Conservation (phyloP, 768 basidiomycete genomes). For the Rhizopogon rudus region DNA sequence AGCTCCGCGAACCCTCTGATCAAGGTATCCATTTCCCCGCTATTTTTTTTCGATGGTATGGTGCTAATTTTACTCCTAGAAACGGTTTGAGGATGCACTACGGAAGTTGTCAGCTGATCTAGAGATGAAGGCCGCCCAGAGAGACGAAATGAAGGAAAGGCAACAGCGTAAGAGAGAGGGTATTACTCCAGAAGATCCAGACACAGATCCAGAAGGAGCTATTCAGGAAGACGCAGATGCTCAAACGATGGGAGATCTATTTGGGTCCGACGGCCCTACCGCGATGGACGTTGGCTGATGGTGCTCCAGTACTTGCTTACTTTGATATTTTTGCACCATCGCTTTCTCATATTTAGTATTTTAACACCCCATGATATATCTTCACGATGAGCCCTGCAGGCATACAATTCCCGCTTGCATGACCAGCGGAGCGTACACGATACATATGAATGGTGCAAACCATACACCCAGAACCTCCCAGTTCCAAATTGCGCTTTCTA, state of each 20-base stretch:
- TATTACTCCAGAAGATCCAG: conserved; percentile 35
- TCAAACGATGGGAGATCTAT: conserved; percentile 29
- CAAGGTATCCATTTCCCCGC: conserved; percentile 40
- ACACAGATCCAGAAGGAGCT: conserved; percentile 34
- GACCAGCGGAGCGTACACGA: conserved; percentile 72
- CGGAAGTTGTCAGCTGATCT: conserved; percentile 84
- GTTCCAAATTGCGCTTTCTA: conserved; percentile 55
- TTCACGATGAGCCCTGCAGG: conserved; percentile 28
- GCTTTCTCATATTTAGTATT: background rate
- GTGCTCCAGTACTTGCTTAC: background rate
- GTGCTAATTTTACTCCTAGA: conserved; percentile 35
- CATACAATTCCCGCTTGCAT: conserved; percentile 65
- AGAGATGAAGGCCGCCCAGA: conserved; percentile 77
- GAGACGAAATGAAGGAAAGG: conserved; percentile 76
- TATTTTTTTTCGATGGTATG: background rate
- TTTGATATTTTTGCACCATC: background rate
- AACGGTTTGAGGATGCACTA: conserved; percentile 90
- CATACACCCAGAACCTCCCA: conserved; percentile 80
- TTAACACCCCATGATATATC: background rate
- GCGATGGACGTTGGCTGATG: conserved; percentile 28
- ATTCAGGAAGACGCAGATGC: conserved; percentile 31
- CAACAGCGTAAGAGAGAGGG: conserved; percentile 71
- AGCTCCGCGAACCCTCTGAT: conserved; percentile 85
- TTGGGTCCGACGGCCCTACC: conserved; percentile 44
- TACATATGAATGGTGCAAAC: conserved; percentile 78